Percentiles rank a stretch among this genome's conserved stretches.
Conservation (phyloP, 441 rosid species). For the Gossypium lobatum region DNA sequence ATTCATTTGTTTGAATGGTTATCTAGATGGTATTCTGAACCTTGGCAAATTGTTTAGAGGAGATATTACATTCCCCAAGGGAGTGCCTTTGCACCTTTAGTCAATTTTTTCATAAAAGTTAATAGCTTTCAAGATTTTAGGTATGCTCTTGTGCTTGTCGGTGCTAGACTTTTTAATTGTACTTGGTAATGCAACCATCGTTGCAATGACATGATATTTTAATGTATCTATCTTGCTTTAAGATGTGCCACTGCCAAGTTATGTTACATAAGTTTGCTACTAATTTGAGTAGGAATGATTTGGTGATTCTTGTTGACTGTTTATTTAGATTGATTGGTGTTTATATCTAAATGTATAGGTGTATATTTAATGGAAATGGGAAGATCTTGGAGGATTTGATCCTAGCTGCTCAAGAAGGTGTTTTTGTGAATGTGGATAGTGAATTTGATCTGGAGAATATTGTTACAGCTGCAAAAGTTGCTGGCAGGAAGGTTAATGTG, state of each 20-base stretch:
- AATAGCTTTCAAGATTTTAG: not conserved
- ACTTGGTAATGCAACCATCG: not conserved
- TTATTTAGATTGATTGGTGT: slow-evolving; percentile 14
- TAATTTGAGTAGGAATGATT: not conserved
- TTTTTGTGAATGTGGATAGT: slow-evolving; percentile 93
- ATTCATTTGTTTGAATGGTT: not conserved
- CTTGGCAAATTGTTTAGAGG: not conserved
- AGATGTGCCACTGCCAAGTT: not conserved
- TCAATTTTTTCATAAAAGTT: not conserved
- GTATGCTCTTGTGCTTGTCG: too few species aligned
- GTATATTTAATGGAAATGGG: slow-evolving; percentile 95
- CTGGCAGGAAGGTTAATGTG: slow-evolving; percentile 86
- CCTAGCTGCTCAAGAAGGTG: slow-evolving; percentile 90
- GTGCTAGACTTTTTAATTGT: too few species aligned
- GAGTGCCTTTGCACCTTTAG: not conserved
- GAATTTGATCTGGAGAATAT: slow-evolving; percentile 95
- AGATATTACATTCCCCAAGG: too few species aligned
- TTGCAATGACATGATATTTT: not conserved
- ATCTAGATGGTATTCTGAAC: not conserved
- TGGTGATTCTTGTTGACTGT: not conserved
- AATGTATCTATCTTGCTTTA: not conserved
- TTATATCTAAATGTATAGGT: slow-evolving; percentile 37
- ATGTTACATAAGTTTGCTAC: not conserved
- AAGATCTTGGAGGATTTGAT: slow-evolving; percentile 92
- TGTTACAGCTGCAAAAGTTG: slow-evolving; percentile 72